Evolutionary conservation across 1,284 basidiomycete species (phyloP), one percentile per base, ranked within the genome.

Genomic region (Peniophora sp.): DNA sequence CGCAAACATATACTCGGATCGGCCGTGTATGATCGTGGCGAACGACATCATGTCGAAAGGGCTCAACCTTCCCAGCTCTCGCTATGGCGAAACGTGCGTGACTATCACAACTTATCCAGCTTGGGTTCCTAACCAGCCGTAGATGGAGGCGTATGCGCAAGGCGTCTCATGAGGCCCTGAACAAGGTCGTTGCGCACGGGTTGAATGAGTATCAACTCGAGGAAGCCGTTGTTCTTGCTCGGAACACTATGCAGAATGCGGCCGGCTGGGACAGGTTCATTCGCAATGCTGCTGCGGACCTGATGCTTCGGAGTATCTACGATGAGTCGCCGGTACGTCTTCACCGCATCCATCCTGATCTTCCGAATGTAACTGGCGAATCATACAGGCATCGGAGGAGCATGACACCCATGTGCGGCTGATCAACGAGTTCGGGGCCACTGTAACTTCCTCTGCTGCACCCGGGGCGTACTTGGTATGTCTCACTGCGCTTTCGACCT

Each of bases 1-100:
- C 10, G 52, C 57, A 1, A 32, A 37, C 15, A 61, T 59, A 18
- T 62, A 64, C 52, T 59, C 57, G 15, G 54, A 62, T 42, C 54
- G 62, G n/a, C 61, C 60, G n/a, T 47, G 43, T 18, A 42, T 48
- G 27, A 56, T 58, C 35, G 52, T 57, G 24, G 46, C 48, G 3
- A 37, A 39, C 34, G 52, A 55, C 2, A 36, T 56, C 20, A 18
- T 50, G 2, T 47, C 43, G 17, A 47, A 48, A 18, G 53, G 51
- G 10, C 32, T 51, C 10, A 34, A 48, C 24, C 35, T 57, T 20
- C 37, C 51, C 17, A 53, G 55, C 32, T 23, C 48, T 15, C 53
- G 35, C 9, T 52, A 51, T 20, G 42, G 47, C 22, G 51, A 55
- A 27, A 18, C 20, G 57, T 57, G 36, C 50, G 56, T 50, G 15